Conservation (phyloP, 2,329 filamentous ascomycete genomes). For the Stylonectria norvegica region DNA sequence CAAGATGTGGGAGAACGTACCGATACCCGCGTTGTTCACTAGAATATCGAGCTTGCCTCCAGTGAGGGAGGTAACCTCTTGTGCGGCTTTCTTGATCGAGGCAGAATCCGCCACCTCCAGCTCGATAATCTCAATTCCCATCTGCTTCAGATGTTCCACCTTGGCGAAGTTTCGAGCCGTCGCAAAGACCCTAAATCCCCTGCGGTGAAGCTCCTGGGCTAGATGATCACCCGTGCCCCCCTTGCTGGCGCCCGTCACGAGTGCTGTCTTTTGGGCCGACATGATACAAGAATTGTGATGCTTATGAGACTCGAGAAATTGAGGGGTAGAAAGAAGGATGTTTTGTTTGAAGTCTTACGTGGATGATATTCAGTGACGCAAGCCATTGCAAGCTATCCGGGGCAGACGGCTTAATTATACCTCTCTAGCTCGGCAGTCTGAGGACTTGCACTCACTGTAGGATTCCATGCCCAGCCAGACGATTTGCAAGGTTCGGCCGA, state of each 20-base stretch:
- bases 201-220: slow-evolving; percentile 35
- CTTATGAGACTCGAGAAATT: too few species aligned
- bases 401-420: too few species aligned
- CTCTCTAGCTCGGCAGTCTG: too few species aligned
- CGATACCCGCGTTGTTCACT: slow-evolving; percentile 41
- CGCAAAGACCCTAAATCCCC: slow-evolving; percentile 39
- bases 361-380: too few species aligned
- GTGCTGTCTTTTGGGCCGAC: slow-evolving; percentile 20
- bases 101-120: slow-evolving; percentile 39
- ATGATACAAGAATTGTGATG: too few species aligned
- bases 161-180: slow-evolving; percentile 36
- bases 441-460: too few species aligned
- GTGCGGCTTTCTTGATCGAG: slow-evolving; percentile 33
- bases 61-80: slow-evolving; percentile 30
- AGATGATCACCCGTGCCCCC: slow-evolving; percentile 41
- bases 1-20: slow-evolving; percentile 16
- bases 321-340: too few species aligned
- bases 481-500: too few species aligned
- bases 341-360: too few species aligned
- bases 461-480: too few species aligned
- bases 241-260: slow-evolving; percentile 38
- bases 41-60: slow-evolving; percentile 41
- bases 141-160: slow-evolving; percentile 27
- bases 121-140: slow-evolving; percentile 36
- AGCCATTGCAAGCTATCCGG: too few species aligned